Evolutionary conservation across 164 flowering plant species (phyloP), one percentile per base, ranked within the genome.

Genomic region (Dillenia suffruticosa): DNA sequence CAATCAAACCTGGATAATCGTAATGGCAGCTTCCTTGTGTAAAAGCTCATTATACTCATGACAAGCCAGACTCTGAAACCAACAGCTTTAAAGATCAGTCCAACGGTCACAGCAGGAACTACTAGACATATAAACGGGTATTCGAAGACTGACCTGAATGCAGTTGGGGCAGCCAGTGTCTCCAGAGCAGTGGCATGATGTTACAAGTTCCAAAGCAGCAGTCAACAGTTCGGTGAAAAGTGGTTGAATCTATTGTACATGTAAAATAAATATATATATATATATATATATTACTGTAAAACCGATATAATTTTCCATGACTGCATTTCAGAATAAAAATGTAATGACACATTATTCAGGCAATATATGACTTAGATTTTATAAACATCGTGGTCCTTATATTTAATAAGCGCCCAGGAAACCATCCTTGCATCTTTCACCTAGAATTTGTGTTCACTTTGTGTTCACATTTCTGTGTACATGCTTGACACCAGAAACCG

Each of bases 91-190:
- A 26, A 26, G 40, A 26, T 26, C 40, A 26, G 3, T 2, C 40
- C 40, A 26, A 46, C 19, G 5, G 43, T 58, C 16, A 40, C 32
- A 52, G 24, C 32, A 52, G 24, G 32, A 19, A 19, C 63, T 48
- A 63, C 40, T 4, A 15, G 61, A 46, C 26, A 46, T 5, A 45
- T 9, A 53, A 9, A 44, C 40, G 15, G 51, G 32, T 49, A 52
- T 26, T 54, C 13, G 12, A 58, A 66, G 14, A 68, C 83, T 54
- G 44, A 91, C 97, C 65, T 94, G 99, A 57, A 85, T 61, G 69
- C 99, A 94, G 61, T 82, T 82, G 9, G 97, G 99, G 72, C 99
- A 91, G 51, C 96, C 97, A 3, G 81, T 59, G 46, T 72, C 85
- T 58, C 69, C 80, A 0, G 68, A 58, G 81, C 99, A 94, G 72